A percentile compares a stretch with the other conserved stretches of the same genome.
Conservation (phyloP, 768 basidiomycete species). For the Porpolomopsis calyptriformis region DNA sequence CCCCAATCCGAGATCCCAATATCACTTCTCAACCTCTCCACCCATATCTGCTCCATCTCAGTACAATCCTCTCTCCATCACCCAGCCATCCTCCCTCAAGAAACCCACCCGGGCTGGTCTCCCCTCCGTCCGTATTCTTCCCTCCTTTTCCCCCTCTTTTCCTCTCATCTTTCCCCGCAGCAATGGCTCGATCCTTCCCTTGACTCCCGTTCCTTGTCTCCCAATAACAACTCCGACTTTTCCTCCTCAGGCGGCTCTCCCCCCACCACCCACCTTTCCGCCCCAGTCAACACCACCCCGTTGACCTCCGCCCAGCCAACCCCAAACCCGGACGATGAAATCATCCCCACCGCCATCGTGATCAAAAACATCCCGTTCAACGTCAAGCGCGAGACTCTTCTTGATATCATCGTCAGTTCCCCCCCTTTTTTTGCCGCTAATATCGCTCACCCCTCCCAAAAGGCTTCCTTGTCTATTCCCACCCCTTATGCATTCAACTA, state of each 20-base stretch:
- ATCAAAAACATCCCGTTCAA: conserved; percentile 99
- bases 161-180: conserved; percentile 29
- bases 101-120: conserved; percentile 62
- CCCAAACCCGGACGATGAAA: conserved; percentile 65
- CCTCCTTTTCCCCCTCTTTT: conserved; percentile 12
- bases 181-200: conserved; percentile 77
- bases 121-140: conserved; percentile 49
- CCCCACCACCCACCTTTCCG: conserved; percentile 39
- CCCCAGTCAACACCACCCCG: conserved; percentile 28
- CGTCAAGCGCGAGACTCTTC: conserved; percentile 90
- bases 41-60: conserved; percentile 44
- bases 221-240: conserved; percentile 81
- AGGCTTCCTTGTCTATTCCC: conserved; percentile 88
- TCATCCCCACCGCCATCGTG: conserved; percentile 98
- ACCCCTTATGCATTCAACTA: conserved; percentile 99
- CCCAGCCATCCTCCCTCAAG: conserved; percentile 68
- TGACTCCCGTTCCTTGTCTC: conserved; percentile 76
- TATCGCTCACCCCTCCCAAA: conserved; percentile 7
- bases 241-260: conserved; percentile 82
- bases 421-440: not conserved
- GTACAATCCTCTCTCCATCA: conserved; percentile 47
- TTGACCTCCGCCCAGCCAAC: conserved; percentile 30
- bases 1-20: conserved; percentile 44
- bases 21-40: conserved; percentile 59
- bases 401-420: conserved; percentile 84